Evolutionary conservation across 2,329 filamentous ascomycete species (phyloP).

Genomic region (Trichoderma sp.): DNA sequence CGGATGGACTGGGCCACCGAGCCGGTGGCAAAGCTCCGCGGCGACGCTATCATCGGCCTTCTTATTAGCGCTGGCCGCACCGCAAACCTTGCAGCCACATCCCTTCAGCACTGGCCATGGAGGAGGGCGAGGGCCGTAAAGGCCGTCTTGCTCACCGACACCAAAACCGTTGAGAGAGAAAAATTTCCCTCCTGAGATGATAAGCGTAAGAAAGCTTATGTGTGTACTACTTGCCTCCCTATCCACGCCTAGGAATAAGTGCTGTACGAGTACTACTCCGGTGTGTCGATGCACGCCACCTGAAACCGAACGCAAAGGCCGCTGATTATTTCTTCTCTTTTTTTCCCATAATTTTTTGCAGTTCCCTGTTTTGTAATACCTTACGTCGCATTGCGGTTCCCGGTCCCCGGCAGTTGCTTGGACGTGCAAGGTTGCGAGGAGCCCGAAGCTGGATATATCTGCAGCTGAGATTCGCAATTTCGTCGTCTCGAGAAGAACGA

Average conservation of each 20-base stretch:
- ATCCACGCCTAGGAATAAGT: background rate
- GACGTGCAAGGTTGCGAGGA: background rate
- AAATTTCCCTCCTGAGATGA: slow-evolving; percentile 4
- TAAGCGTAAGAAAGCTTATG: slow-evolving; percentile 1
- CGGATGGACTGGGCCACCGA: slow-evolving; percentile 4
- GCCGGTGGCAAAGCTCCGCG: slow-evolving; percentile 21
- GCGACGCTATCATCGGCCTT: slow-evolving; percentile 22
- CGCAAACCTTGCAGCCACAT: slow-evolving; percentile 24
- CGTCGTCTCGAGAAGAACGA: background rate
- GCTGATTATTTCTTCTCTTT: background rate
- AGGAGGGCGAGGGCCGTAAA: background rate
- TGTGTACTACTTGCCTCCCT: background rate
- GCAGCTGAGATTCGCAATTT: slow-evolving; percentile 7
- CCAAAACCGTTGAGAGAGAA: background rate
- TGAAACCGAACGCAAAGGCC: slow-evolving; percentile 4
- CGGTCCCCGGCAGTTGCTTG: background rate
- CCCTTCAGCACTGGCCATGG: slow-evolving; percentile 7
- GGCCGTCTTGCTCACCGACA: slow-evolving; percentile 7
- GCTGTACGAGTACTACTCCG: background rate
- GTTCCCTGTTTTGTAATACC: slow-evolving; percentile 1
- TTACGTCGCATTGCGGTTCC: slow-evolving; percentile 11
- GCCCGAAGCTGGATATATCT: background rate
- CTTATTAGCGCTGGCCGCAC: slow-evolving; percentile 18
- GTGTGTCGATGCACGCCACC: slow-evolving; percentile 11
- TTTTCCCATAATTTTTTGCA: background rate